A percentile compares a stretch with the other conserved stretches of the same genome.
phyloP scores from a whole-genome alignment of 768 basidiomycete species.

The Hortiboletus campestris region DNA sequence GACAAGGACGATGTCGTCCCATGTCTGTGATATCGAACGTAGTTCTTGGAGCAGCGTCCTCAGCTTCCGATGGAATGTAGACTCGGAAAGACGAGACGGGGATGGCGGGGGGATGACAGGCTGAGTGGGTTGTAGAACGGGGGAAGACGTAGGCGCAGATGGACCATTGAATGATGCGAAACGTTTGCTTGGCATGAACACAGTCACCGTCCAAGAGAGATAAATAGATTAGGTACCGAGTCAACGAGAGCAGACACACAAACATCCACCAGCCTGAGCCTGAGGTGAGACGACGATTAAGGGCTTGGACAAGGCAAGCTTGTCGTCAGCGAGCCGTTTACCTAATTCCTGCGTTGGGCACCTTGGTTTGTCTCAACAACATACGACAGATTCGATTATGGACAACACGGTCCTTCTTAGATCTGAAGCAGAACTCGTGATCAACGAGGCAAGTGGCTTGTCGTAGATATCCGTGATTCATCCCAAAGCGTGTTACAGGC shows the following conservation, averaged over 20 bases:
- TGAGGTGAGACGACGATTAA: neutral
- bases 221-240: constrained; percentile 23
- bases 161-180: constrained; percentile 79
- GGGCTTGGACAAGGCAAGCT: no score
- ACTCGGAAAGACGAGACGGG: constrained; percentile 49
- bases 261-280: no score
- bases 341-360: neutral
- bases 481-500: constrained; percentile 40
- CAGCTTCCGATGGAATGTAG: constrained; percentile 80
- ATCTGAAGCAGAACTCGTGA: constrained; percentile 32
- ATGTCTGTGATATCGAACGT: constrained; percentile 58
- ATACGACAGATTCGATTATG: constrained; percentile 16
- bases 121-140: constrained; percentile 45
- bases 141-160: constrained; percentile 70
- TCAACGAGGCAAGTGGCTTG: constrained; percentile 24
- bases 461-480: neutral
- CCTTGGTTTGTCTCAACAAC: neutral
- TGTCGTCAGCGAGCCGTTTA: neutral
- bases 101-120: constrained; percentile 41
- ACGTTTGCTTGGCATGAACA: constrained; percentile 45
- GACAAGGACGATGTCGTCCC: constrained; percentile 79
- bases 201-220: neutral
- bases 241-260: no score
- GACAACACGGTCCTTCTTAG: constrained; percentile 30
- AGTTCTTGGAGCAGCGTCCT: constrained; percentile 68